A percentile compares a stretch with the other conserved stretches of the same genome.
phyloP scores from a whole-genome alignment of 1,139 yeast genomes.

The Maudiozyma humilis region DNA sequence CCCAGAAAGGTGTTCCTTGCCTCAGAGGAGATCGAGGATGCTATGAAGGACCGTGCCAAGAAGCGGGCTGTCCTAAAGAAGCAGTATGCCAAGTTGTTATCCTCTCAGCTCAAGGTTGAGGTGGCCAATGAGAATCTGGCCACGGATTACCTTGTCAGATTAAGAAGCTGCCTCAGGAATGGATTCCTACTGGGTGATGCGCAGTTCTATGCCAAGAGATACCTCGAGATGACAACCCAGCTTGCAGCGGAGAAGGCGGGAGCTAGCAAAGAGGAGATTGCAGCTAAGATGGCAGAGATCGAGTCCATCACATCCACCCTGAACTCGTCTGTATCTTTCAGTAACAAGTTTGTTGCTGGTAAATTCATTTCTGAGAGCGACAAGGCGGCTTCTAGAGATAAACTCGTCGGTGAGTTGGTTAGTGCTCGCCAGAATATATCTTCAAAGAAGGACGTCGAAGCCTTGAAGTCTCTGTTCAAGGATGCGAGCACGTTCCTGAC shows the following conservation, averaged over 20 bases:
- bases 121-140: conserved; percentile 38
- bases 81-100: conserved; percentile 26
- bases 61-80: conserved; percentile 33
- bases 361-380: conserved; percentile 34
- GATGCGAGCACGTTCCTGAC: conserved; percentile 34
- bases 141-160: conserved; percentile 43
- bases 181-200: conserved; percentile 51
- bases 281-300: conserved; percentile 28
- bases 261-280: conserved; percentile 28
- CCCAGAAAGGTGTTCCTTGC: conserved; percentile 49
- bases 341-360: conserved; percentile 34
- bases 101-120: conserved; percentile 26
- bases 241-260: conserved; percentile 39
- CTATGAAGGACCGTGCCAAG: conserved; percentile 34
- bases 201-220: conserved; percentile 46
- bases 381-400: conserved; percentile 28
- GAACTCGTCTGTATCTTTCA: conserved; percentile 32
- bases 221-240: conserved; percentile 41
- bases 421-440: conserved; percentile 16
- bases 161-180: conserved; percentile 43
- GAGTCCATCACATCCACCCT: conserved; percentile 18
- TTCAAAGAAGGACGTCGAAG: conserved; percentile 30
- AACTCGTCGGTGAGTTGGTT: conserved; percentile 28
- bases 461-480: conserved; percentile 32
- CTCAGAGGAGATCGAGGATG: conserved; percentile 42